Evolutionary conservation across 768 basidiomycete genomes (phyloP), one percentile per base, ranked within the genome.

Genomic region (Glaciozyma antarctica): DNA sequence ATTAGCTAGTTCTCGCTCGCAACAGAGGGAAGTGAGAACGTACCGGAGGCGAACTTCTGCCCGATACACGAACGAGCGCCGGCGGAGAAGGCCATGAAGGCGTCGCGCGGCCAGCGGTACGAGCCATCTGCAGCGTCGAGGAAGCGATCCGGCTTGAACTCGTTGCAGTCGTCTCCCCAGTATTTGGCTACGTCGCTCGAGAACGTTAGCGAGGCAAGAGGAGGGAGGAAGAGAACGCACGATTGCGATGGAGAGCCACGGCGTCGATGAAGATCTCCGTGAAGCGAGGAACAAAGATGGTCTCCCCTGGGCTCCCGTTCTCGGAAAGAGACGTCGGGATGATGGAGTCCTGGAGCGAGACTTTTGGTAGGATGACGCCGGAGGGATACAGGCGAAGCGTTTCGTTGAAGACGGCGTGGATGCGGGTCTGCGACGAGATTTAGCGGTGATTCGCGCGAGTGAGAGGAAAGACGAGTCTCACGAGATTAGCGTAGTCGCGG

Each of bases 111-210:
- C 81, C 81, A 83, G 38, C 77, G 76, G 61, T 82, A 82, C 19
- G 54, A 56, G 17, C 54, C 54, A 2, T 77, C 74, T 8, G 77
- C 77, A 0, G 80, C 81, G 59, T 83, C 82, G 32, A 83, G 76
- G 71, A 82, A 83, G 0, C 80, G 78, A 53, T 81, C 80, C 0
- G 81, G 81, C 54, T 74, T 81, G 76, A 82, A 83, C 24, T 78
- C 77, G 15, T 65, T 73, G 0, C 62, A 76, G 60, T 83, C 81
- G 17, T 76, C 72, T 9, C 82, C 82, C 82, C 82, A 83, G 54
- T 81, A 77, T 22, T 81, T 73, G 4, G 80, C 82, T 83, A 53
- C 10, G 12, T 56, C 44, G 55, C 30, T 22, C 3, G 38, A n/a
- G n/a, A 15, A 5, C 5, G 51, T 52, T 7, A 52, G 38, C 38